Conservation (phyloP, 345 rosid species). For the Hibiscus trionum region DNA sequence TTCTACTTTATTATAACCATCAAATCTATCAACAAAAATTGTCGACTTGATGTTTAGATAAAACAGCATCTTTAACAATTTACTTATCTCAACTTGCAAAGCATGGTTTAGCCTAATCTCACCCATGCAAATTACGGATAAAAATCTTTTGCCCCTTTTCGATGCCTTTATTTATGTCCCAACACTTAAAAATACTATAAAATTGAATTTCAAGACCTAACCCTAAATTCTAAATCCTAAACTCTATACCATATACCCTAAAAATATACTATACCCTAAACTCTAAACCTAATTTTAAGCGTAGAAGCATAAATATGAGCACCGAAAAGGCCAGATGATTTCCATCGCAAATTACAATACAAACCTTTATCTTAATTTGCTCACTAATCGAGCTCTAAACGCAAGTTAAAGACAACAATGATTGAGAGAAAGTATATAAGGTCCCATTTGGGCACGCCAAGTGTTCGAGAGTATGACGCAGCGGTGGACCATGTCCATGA, state of each 20-base stretch:
- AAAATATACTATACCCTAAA: too few species aligned
- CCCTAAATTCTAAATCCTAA: too few species aligned
- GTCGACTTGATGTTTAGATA: neutral
- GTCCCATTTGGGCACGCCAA: conserved; percentile 9
- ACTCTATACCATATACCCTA: too few species aligned
- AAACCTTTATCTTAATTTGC: neutral
- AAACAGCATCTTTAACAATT: neutral
- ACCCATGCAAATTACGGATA: neutral
- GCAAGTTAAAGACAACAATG: neutral
- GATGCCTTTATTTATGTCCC: too few species aligned
- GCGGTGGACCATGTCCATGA: neutral
- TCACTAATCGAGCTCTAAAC: neutral
- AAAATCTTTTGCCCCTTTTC: too few species aligned
- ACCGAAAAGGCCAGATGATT: too few species aligned
- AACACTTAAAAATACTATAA: too few species aligned
- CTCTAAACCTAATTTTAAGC: too few species aligned
- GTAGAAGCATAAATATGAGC: too few species aligned
- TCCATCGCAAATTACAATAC: neutral
- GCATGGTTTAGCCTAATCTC: neutral
- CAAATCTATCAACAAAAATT: neutral
- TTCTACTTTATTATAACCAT: neutral
- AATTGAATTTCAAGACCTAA: too few species aligned
- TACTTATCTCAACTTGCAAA: neutral
- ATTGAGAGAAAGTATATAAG: neutral
- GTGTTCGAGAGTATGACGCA: neutral